Evolutionary conservation across 805 yeast genomes (phyloP), one percentile per base, ranked within the genome.

Genomic region (Candida morakotiae): DNA sequence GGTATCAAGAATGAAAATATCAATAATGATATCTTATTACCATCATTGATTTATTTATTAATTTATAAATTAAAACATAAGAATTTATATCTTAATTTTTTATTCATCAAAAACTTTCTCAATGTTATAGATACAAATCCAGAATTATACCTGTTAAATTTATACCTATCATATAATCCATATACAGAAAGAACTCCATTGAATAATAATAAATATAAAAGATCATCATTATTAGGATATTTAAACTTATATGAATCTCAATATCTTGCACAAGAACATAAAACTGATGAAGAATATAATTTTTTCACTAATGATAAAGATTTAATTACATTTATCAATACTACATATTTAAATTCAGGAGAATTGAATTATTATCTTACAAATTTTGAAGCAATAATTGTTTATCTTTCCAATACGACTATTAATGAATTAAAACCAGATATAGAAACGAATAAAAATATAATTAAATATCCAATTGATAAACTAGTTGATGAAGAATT

Each of bases 331-430:
- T 53, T 48, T 39, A 49, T 66, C 9, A 51, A 49, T 35, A 35
- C 42, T 11, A 49, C 41, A 11, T 60, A 51, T 39, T 52, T 66
- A 28, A 66, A 67, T 44, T 55, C 52, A 20, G 71, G 72, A 1
- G 73, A 67, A 40, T 41, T 59, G 25, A 53, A 55, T 33, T 67
- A 56, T 40, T 67, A 64, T 43, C 48, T 67, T 21, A 67, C 72
- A 3, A 67, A 67, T 44, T 61, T 66, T 36, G 73, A 67, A 37
- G 73, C 73, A 3, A 57, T 63, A 13, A 48, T 65, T 10, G 57
- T 51, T 31, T 67, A 60, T 46, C 48, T 67, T 25, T 58, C 62
- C 40, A 64, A 60, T 32, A 58, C 65, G 5, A 60, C 69, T 1
- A 42, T 64, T 10, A 41, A 46, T 13, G 70, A 62, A 28, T 49